Evolutionary conservation across 106 monocot genomes (phyloP), one percentile per base, ranked within the genome.

Genomic region (Platanthera guangdongensis): DNA sequence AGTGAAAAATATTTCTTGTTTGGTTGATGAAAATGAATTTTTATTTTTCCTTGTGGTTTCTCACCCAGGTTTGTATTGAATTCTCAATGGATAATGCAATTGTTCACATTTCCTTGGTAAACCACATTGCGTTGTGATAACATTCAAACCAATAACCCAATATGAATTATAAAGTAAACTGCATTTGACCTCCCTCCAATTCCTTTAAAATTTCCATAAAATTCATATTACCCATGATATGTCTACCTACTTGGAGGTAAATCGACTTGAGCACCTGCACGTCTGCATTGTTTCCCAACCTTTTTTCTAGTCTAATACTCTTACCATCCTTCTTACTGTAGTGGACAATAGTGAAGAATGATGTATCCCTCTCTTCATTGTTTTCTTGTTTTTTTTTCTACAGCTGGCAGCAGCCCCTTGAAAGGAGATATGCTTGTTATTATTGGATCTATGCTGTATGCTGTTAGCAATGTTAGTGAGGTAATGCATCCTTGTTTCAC

Each of bases 361-460:
- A 77, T 6, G 49, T 18, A 50, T 65, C 19, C 52, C 25, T 52
- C 10, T 39, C 19, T 71, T 25, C 46, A n/a, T 39, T 68, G 14
- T 77, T 5, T 50, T 39, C 16, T n/a, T 78, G 53, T 25, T 6
- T 57, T 50, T 10, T 75, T 83, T 75, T n/a, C 69, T 50, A 21
- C 70, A 68, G 50, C 50, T 74, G 82, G 82, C 1, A 82, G 78
- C 71, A 82, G 68, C 54, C 85, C 85, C 4, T 4, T 85, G 14
- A 85, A 82, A 82, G 85, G 85, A 52, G 85, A 85, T 63, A 47
- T 82, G 52, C 76, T 85, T 64, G 85, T 85, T 5, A 82, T 85
- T 52, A 28, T 22, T 79, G 85, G 85, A 52, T 67, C 85, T n/a
- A 85, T 79, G 78, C 78, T 85, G 25, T 85, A 85, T 79, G 85